These are phyloP conservation scores for Lentinula aciculospora DNA, from an alignment of 768 basidiomycete species.

Conservation along the genomic window DNA sequence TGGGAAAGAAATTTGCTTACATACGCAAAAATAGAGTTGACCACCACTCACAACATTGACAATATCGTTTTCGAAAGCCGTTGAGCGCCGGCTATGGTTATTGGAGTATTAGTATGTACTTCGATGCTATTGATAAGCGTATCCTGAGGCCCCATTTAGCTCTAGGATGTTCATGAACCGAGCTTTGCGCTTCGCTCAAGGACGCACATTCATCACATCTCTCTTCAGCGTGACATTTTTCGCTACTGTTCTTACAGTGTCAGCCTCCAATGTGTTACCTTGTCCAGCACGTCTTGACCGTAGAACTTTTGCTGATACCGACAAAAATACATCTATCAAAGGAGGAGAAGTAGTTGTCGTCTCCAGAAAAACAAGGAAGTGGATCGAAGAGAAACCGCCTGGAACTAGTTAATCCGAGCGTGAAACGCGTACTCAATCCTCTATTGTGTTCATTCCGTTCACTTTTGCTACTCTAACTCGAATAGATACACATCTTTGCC, in stretches of 20 bases:
- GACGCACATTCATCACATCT: conserved; percentile 69
- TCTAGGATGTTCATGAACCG: conserved; percentile 53
- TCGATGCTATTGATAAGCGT: conserved; percentile 8
- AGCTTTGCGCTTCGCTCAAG: conserved; percentile 57
- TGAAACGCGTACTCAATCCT: no score
- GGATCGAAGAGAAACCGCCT: conserved; percentile 73
- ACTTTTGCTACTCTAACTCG: no score
- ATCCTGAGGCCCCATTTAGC: conserved; percentile 13
- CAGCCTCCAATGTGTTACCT: conserved; percentile 72
- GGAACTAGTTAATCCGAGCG: conserved; percentile 13
- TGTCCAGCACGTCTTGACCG: conserved; percentile 68
- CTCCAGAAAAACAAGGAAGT: conserved; percentile 64
- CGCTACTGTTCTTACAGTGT: conserved; percentile 74
- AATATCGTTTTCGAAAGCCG: background rate
- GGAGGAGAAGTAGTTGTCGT: conserved; percentile 29
- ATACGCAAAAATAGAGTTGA: background rate
- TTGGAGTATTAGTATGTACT: conserved; percentile 17
- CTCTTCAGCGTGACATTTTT: conserved; percentile 80
- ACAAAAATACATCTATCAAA: conserved; percentile 17
- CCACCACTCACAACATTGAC: conserved; percentile 5
- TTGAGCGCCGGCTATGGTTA: conserved; percentile 21
- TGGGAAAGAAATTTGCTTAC: background rate
- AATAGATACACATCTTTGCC: background rate
- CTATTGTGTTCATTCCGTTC: no score
- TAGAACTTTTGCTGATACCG: conserved; percentile 54